These are phyloP conservation scores for Eimeria acervulina DNA, from an alignment of 169 alveolate genomes.

Conservation along the genomic window DNA sequence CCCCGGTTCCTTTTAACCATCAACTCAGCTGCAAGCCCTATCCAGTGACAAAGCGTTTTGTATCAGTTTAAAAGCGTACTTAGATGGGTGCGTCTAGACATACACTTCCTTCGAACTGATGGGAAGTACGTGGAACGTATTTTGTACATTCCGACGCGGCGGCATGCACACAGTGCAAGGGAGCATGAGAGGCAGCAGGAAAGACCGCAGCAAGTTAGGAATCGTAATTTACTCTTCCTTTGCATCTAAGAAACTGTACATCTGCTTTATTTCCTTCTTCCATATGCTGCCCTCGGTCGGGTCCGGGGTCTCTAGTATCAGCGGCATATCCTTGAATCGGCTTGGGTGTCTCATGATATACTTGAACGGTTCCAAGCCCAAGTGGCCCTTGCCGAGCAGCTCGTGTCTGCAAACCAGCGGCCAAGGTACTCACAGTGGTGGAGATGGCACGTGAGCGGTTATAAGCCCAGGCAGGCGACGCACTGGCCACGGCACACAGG, in stretches of 20 bases:
- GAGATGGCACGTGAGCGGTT: not conserved
- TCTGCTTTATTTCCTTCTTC: slow-evolving; percentile 90
- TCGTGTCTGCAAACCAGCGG: slow-evolving; percentile 89
- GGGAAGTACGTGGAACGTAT: not conserved
- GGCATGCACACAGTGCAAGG: not conserved
- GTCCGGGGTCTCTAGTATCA: slow-evolving; percentile 94
- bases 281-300: slow-evolving; percentile 90
- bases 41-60: not conserved
- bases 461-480: not conserved
- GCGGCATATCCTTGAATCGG: slow-evolving; percentile 92
- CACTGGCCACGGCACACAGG: not conserved
- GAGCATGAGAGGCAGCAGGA: not conserved
- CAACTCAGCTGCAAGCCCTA: not conserved
- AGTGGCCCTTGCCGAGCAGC: slow-evolving; percentile 93
- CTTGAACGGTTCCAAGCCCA: slow-evolving; percentile 92
- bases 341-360: slow-evolving; percentile 90
- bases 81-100: not conserved
- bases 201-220: not conserved
- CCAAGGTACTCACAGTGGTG: not conserved
- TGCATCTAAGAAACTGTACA: slow-evolving; percentile 87
- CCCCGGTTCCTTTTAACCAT: not conserved
- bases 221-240: not conserved
- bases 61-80: not conserved
- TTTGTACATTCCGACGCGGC: not conserved
- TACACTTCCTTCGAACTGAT: not conserved